Evolutionary conservation across 192 early-diverging fungal genomes (phyloP).

Genomic region (Podila clonocystis): DNA sequence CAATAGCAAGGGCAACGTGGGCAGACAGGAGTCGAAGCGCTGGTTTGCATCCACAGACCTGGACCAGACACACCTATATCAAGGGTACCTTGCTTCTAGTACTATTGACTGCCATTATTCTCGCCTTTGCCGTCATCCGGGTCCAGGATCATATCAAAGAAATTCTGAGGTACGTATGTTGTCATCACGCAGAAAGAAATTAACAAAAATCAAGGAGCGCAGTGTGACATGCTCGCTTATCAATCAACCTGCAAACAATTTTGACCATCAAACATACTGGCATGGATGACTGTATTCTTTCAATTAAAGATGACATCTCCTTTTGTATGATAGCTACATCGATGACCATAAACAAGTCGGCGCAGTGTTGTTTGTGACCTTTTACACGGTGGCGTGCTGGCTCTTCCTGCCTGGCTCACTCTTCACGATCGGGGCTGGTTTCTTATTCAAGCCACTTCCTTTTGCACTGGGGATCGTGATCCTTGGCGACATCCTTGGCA

Average conservation of each 20-base stretch:
- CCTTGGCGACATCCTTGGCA: slow-evolving; percentile 41
- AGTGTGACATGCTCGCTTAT: too few relatives aligned
- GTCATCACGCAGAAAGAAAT: background rate
- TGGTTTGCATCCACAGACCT: slow-evolving; percentile 37
- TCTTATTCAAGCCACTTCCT: slow-evolving; percentile 53
- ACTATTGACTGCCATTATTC: slow-evolving; percentile 28
- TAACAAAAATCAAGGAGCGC: background rate
- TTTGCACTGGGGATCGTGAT: slow-evolving; percentile 45
- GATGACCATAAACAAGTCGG: slow-evolving; percentile 26
- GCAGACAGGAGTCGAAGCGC: slow-evolving; percentile 13
- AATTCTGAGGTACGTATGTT: slow-evolving; percentile 27
- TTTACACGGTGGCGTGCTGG: slow-evolving; percentile 34
- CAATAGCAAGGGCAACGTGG: slow-evolving; percentile 11
- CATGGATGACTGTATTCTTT: background rate
- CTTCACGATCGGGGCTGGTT: slow-evolving; percentile 54
- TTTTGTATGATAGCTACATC: slow-evolving; percentile 13
- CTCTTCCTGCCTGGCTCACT: slow-evolving; percentile 49
- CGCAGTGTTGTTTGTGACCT: slow-evolving; percentile 23
- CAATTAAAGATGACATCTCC: background rate
- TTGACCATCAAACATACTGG: too few relatives aligned
- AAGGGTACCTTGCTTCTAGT: slow-evolving; percentile 18
- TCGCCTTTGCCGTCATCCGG: slow-evolving; percentile 47
- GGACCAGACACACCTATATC: slow-evolving; percentile 39
- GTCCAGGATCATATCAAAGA: slow-evolving; percentile 58
- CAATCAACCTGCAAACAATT: too few relatives aligned